Base-by-base conservation (phyloP, 192 early-diverging fungal genomes). In the Irineochytrium annulatum region DNA sequence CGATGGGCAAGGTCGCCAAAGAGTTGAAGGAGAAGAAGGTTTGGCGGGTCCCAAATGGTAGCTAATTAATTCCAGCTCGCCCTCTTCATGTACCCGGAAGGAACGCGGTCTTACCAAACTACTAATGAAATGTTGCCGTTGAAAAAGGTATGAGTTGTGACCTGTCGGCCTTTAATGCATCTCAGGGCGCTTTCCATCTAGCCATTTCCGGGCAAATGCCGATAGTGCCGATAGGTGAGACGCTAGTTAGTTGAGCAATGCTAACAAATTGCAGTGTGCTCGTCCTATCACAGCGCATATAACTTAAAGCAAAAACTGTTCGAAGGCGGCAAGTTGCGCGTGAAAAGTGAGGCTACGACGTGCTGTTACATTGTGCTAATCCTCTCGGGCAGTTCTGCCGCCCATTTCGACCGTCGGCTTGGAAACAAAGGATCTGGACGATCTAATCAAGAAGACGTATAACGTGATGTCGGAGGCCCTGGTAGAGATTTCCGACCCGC, bases 171-270 rank as follows among this genome's bases (percentile, higher is more conserved):
- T 49, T 3, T 13, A 11, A 22, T 19, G 24, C 19, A 31, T 54
- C 46, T 52, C 91, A 95, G 79, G 95, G 95, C 6, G 95, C 93
- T 4, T 98, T 98, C 72, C 87, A 94, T 45, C 71, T 98, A 61
- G 93, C 95, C 3, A 86, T 90, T 53, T 89, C 91, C 70, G 86
- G 89, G 0, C 75, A 77, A 19, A 81, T 90, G 0, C 95, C 95
- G 16, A 86, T 98, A 58, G 82, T 95, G n/a, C 95, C 95, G 3
- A 75, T 98, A 41, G 63, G 62, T 64, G 45, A 49, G 20, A 55
- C 20, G 20, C 13, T 22, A 14, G 13, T 8, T 6, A 55, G 13
- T 11, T 32, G 29, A 11, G 34, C 13, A 32, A 19, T 34, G 8
- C 8, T 33, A 34, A 34, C 31, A n/a, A 11, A 16, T 20, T 14